phyloP scores from a whole-genome alignment of 208 protist species.

The Lotmaria passim region DNA sequence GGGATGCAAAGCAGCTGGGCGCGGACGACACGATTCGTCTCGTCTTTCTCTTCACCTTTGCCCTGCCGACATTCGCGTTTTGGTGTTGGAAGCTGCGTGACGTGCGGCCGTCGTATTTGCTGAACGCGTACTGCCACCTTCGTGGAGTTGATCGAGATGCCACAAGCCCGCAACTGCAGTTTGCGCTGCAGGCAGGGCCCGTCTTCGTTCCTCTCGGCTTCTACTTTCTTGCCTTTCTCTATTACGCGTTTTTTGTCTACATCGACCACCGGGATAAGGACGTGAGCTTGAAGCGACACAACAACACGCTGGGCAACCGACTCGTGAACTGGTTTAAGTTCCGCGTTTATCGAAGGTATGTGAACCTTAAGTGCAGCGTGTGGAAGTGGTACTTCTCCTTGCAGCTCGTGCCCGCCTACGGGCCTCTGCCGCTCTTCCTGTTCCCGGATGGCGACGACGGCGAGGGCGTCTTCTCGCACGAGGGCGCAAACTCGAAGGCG shows the following conservation, averaged over 20 bases:
- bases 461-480: neutral
- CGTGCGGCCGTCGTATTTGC: conserved; percentile 13
- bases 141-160: neutral
- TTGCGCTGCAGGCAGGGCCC: neutral
- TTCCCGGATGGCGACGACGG: conserved; percentile 21
- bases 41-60: conserved; percentile 28
- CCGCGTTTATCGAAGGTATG: conserved; percentile 22
- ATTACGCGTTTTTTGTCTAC: conserved; percentile 36
- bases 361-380: conserved; percentile 28
- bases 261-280: conserved; percentile 35
- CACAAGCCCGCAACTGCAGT: neutral
- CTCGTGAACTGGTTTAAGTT: conserved; percentile 44
- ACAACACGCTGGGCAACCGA: conserved; percentile 20
- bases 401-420: conserved; percentile 43
- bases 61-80: conserved; percentile 16
- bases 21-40: conserved; percentile 26
- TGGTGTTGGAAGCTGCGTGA: conserved; percentile 17
- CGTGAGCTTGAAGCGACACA: conserved; percentile 37
- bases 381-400: conserved; percentile 46
- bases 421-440: conserved; percentile 39
- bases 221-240: neutral
- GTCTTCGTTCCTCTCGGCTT: neutral
- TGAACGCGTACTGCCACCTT: conserved; percentile 5
- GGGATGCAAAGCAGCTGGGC: conserved; percentile 21
- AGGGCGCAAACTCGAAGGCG: neutral